Evolutionary conservation across 768 basidiomycete species (phyloP), one percentile per base, ranked within the genome.

Genomic region (Calocera viscosa): DNA sequence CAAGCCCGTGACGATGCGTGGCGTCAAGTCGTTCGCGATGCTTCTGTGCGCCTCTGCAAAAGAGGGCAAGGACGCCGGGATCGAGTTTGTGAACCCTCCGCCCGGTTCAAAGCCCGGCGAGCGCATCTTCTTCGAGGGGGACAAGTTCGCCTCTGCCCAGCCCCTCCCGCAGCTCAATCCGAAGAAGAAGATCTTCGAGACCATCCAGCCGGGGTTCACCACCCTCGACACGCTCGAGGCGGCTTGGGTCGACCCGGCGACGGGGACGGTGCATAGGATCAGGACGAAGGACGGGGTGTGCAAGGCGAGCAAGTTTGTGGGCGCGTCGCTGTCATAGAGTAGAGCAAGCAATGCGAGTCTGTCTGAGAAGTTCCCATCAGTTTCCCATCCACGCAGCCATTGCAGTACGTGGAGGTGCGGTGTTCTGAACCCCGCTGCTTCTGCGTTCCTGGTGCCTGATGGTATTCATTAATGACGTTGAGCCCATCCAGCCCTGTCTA

Each of bases 161-260:
- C 89, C 94, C 0, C 78, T 95, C 26, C 73, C 88, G 7, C 92
- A 94, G 72, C 80, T 99, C 67, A 97, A 97, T 77, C 96, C 96
- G 14, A 99, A 98, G 80, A 98, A 96, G 81, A 99, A 98, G 79
- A 90, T 98, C 34, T 99, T 97, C 72, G 96, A 99, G 78, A 88
- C 94, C 0, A 85, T 99, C 64, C 96, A 96, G 74, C 93, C 94
- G 64, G 91, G 88, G 22, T 96, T 99, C 75, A 93, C 82, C 39
- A 98, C 96, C 5, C 81, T 98, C 3, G 89, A 94, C 66, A 84
- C 84, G 17, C 83, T 78, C 70, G 93, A 94, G 71, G 95, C 94
- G 28, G 94, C 91, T 8, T 98, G 96, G 95, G 79, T 97, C 65
- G 87, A 96, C 75, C 87, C 92, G 5, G 80, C 74, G 39, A 91